phyloP scores from a whole-genome alignment of 495 filamentous ascomycete genomes.

The Schizothecium vesticola region DNA sequence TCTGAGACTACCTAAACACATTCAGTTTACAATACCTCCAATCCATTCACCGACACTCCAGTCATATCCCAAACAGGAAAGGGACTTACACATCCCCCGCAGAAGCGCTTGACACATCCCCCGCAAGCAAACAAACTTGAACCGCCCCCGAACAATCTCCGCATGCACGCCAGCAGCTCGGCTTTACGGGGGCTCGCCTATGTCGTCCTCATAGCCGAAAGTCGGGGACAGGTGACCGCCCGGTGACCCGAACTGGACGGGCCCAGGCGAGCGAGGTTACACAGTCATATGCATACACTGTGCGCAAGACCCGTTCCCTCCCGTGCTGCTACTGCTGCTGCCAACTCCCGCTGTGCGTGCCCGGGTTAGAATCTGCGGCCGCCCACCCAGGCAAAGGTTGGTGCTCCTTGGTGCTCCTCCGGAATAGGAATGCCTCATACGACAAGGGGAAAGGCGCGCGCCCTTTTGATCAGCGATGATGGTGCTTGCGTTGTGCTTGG shows the following conservation, averaged over 20 bases:
- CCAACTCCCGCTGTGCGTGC: not conserved
- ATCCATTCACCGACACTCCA: too few species aligned
- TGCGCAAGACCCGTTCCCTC: not conserved
- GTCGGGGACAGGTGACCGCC: not conserved
- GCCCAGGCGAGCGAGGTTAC: not conserved
- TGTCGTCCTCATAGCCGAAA: not conserved
- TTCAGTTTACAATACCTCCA: not conserved
- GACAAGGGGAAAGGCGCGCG: not conserved
- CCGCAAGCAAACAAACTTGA: not conserved
- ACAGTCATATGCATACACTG: not conserved
- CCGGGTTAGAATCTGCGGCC: not conserved
- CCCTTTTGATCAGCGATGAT: not conserved
- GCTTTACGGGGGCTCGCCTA: not conserved
- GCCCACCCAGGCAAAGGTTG: too few species aligned
- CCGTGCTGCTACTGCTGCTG: not conserved
- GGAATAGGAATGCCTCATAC: not conserved
- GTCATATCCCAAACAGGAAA: not conserved
- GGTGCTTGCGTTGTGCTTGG: not conserved
- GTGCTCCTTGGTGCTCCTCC: too few species aligned
- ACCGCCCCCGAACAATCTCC: not conserved
- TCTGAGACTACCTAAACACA: not conserved
- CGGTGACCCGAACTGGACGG: not conserved
- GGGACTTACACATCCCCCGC: not conserved
- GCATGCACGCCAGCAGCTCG: not conserved
- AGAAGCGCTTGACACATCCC: not conserved